Conservation (phyloP, 805 yeast genomes). For the Sugiyamaella qingdaonensis region DNA sequence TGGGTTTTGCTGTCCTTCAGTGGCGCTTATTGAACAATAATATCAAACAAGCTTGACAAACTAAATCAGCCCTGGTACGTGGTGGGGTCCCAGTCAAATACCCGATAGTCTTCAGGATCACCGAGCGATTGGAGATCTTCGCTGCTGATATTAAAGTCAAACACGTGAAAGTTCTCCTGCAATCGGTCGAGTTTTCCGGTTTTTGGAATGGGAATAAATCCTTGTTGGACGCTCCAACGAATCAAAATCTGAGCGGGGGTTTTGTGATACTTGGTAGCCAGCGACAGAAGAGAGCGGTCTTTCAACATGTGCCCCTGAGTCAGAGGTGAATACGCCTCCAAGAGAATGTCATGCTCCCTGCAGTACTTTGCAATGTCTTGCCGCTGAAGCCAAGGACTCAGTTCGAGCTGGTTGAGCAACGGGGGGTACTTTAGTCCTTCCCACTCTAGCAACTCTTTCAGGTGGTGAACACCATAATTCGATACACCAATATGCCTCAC, state of each 20-base stretch:
- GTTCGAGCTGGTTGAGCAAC: constrained; percentile 68
- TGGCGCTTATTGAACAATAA: no score
- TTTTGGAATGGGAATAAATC: constrained; percentile 75
- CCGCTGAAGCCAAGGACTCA: constrained; percentile 55
- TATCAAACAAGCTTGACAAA: no score
- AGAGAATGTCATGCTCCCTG: constrained; percentile 59
- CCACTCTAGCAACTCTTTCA: constrained; percentile 68
- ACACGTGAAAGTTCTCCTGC: constrained; percentile 52
- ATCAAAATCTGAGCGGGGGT: constrained; percentile 65
- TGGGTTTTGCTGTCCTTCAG: no score
- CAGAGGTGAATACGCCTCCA: constrained; percentile 84
- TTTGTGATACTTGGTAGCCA: constrained; percentile 55
- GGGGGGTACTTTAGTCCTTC: constrained; percentile 84
- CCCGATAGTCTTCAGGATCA: constrained; percentile 12
- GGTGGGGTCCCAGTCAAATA: constrained; percentile 21
- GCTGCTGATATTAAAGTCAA: constrained; percentile 51
- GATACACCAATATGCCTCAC: constrained; percentile 80
- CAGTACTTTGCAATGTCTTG: constrained; percentile 55
- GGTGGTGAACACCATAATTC: constrained; percentile 61
- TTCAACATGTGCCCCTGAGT: constrained; percentile 57
- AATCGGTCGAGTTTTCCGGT: constrained; percentile 65
- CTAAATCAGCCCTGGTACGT: constrained; percentile 4
- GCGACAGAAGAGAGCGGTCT: constrained; percentile 48
- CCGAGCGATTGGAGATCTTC: constrained; percentile 55
- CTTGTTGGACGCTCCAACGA: constrained; percentile 83